Conservation (phyloP, 169 alveolate genomes). For the Plasmodium vinckei region DNA sequence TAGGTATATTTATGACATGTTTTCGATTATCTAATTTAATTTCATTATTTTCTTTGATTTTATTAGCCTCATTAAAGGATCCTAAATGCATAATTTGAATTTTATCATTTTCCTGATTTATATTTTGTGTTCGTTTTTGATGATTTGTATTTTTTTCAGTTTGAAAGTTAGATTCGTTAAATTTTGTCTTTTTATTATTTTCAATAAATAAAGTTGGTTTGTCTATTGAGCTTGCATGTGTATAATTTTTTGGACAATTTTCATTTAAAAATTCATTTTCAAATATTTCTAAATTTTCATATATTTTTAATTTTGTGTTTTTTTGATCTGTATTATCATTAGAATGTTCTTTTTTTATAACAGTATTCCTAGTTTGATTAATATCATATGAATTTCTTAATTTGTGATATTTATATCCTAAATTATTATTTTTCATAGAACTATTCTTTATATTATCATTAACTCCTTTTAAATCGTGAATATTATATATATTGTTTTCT, state of each 20-base stretch:
- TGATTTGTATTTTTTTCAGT: neutral
- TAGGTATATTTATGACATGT: conserved; percentile 29
- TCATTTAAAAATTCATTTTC: conserved; percentile 37
- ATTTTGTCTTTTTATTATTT: neutral
- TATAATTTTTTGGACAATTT: neutral
- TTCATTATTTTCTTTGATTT: neutral
- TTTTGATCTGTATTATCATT: conserved; percentile 8
- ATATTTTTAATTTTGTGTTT: conserved; percentile 35
- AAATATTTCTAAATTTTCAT: conserved; percentile 35
- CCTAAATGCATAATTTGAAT: neutral
- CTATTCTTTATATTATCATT: conserved; percentile 13
- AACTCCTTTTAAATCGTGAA: conserved; percentile 3
- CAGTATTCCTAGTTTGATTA: neutral
- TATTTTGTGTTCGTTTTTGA: conserved; percentile 4
- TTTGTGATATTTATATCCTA: neutral
- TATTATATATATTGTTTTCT: conserved; percentile 12
- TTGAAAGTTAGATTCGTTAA: neutral
- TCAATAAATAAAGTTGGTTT: neutral
- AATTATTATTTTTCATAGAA: neutral
- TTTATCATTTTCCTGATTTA: neutral
- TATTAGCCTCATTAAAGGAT: neutral
- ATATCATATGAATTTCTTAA: conserved; percentile 28
- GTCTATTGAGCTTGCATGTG: conserved; percentile 1
- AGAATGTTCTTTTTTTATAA: conserved; percentile 12
- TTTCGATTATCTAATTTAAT: neutral